Evolutionary conservation across 257 asterid species (phyloP), one percentile per base, ranked within the genome.

Genomic region (Thymus mandschuricus): DNA sequence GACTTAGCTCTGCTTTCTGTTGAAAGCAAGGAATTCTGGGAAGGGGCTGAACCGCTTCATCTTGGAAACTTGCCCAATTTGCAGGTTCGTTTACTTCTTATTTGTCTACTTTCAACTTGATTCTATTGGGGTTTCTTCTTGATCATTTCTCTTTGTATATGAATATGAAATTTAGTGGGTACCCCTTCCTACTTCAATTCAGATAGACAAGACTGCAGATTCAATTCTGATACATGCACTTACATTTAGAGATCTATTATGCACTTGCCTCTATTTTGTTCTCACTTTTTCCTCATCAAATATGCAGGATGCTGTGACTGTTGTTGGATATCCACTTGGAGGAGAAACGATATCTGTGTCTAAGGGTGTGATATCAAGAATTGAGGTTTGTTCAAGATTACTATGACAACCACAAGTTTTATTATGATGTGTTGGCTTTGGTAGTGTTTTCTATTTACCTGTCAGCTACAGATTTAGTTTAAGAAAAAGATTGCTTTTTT

Each of bases 271-370:
- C 66, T 50, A 27, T 21, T 21, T 21, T 21, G 21, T 21, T 21
- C 21, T 21, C 21, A 31, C 15, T 28, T 30, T 29, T 57, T 43
- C 10, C 52, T 28, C 46, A 60, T 73, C 52, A 28, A 63, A 68
- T 44, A 69, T 76, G 82, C 89, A 91, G 97, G 96, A 93, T 76
- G 70, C 92, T 3, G 98, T 93, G 63, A 93, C 97, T 69, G 96
- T 93, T 68, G 97, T 93, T 29, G 98, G 98, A 50, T 93, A 93
- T 83, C 98, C 98, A 1, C 97, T 93, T 72, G 98, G 98, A 75
- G 98, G 98, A 60, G 97, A 93, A 83, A 93, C 98, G 57, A 93
- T 93, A 76, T 93, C 97, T 15, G 98, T 93, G 73, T 91, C 96
- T 6, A 93, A 93, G 82, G 98, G 98, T 72, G 98, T 93, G 31